These are phyloP conservation scores for Seiridium cupressi DNA, from an alignment of 2,329 filamentous ascomycete species.

Conservation along the genomic window DNA sequence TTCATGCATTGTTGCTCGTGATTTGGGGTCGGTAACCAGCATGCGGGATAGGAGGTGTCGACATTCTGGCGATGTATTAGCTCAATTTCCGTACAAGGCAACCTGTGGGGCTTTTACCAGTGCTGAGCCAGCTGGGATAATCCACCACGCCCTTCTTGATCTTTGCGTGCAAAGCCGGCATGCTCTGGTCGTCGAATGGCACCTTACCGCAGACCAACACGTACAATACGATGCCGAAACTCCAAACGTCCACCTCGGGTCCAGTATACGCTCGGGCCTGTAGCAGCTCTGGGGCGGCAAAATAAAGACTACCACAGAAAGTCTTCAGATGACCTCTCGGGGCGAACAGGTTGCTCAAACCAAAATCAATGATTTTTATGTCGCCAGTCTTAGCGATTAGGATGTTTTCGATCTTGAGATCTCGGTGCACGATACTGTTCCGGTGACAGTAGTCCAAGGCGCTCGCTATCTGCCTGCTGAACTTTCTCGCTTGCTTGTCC, in stretches of 20 bases:
- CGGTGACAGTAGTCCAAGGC: conserved; percentile 96
- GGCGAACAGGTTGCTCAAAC: conserved; percentile 92
- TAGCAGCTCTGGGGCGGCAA: conserved; percentile 90
- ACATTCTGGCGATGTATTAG: conserved; percentile 67
- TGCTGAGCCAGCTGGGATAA: conserved; percentile 89
- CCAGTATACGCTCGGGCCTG: conserved; percentile 94
- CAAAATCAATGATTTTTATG: conserved; percentile 99
- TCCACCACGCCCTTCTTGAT: conserved; percentile 97
- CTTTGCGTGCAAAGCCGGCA: conserved; percentile 96
- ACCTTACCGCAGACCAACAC: conserved; percentile 97
- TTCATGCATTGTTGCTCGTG: conserved; percentile 82
- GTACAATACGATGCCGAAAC: conserved; percentile 96
- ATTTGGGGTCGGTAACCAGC: conserved; percentile 90
- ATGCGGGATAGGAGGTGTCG: conserved; percentile 89
- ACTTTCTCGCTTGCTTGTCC: conserved; percentile 97
- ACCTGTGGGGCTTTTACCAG: conserved; percentile 57
- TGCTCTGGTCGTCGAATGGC: conserved; percentile 97
- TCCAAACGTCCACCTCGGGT: conserved; percentile 97
- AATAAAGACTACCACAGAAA: conserved; percentile 96
- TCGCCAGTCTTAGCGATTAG: conserved; percentile 98
- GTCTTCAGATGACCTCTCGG: conserved; percentile 86
- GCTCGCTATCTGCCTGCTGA: conserved; percentile 94
- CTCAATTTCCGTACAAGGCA: neutral
- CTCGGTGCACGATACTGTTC: conserved; percentile 96
- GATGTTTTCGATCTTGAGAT: conserved; percentile 98